phyloP scores from a whole-genome alignment of 768 basidiomycete genomes.

The Pleurotus pulmonarius region DNA sequence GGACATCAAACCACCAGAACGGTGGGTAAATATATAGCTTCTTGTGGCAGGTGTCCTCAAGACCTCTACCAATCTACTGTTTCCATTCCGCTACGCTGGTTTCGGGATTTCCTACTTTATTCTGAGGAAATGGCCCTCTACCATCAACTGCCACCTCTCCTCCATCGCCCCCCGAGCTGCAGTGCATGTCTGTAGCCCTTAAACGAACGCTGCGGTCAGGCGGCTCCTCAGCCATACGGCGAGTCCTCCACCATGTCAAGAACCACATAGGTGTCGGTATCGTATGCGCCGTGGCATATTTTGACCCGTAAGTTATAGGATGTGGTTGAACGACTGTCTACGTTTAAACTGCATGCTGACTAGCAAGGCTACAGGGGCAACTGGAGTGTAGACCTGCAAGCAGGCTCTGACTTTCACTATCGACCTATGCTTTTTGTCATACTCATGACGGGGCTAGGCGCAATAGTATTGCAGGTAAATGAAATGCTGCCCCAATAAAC shows the following conservation, averaged over 20 bases:
- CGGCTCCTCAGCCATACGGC: background rate
- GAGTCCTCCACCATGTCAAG: conserved; percentile 22
- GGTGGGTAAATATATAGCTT: conserved; percentile 3
- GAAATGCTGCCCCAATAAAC: background rate
- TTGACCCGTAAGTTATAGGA: conserved; percentile 53
- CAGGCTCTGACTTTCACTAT: conserved; percentile 74
- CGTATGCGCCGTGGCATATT: conserved; percentile 71
- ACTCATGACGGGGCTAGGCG: conserved; percentile 57
- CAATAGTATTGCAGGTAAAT: conserved; percentile 61
- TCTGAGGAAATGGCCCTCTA: background rate
- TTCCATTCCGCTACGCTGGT: conserved; percentile 8
- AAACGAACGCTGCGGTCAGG: background rate
- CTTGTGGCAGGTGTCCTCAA: conserved; percentile 2
- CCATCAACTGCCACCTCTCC: background rate
- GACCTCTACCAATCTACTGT: conserved; percentile 9
- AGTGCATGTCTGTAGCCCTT: background rate
- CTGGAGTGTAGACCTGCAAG: conserved; percentile 78
- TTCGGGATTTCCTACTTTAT: conserved; percentile 4
- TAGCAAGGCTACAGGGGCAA: conserved; percentile 46
- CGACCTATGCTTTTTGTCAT: conserved; percentile 68
- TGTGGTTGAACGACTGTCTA: no score
- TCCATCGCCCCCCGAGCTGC: background rate
- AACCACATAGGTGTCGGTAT: conserved; percentile 64
- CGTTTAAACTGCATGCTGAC: background rate
- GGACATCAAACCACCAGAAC: conserved; percentile 5